Evolutionary conservation across 2,329 filamentous ascomycete species (phyloP).

Genomic region (Microdochium paspali): DNA sequence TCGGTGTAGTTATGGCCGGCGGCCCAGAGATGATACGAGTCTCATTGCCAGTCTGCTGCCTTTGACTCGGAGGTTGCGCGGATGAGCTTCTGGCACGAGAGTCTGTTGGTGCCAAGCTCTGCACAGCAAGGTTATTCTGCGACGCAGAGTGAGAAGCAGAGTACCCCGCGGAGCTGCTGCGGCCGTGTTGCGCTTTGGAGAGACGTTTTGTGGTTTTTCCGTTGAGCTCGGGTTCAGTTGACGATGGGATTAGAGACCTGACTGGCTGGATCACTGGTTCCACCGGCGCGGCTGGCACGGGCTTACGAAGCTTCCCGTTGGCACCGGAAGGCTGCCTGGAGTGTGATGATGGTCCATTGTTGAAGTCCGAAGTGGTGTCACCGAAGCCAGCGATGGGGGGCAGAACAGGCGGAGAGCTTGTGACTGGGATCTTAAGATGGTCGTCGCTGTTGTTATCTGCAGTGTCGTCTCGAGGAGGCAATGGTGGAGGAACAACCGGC

Average conservation of each 20-base stretch:
- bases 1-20: slow-evolving; percentile 11
- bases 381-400: not conserved
- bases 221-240: not conserved
- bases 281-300: not conserved
- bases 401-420: not conserved
- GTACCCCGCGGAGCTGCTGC: slow-evolving; percentile 17
- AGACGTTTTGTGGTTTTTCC: not conserved
- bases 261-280: not conserved
- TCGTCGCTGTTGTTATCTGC: not conserved
- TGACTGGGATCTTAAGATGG: not conserved
- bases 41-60: slow-evolving; percentile 13
- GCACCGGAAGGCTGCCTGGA: not conserved
- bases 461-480: not conserved
- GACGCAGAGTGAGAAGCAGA: slow-evolving; percentile 6
- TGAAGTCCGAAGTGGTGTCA: not conserved
- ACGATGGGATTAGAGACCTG: not conserved
- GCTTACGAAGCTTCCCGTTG: not conserved
- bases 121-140: slow-evolving; percentile 5
- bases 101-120: slow-evolving; percentile 14
- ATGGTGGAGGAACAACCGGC: not conserved
- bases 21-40: slow-evolving; percentile 21
- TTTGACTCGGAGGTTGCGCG: slow-evolving; percentile 29
- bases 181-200: slow-evolving; percentile 8
- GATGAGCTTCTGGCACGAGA: slow-evolving; percentile 36
- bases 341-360: not conserved